phyloP scores from a whole-genome alignment of 2,329 filamentous ascomycete species.

The Talaromyces pinophilus region DNA sequence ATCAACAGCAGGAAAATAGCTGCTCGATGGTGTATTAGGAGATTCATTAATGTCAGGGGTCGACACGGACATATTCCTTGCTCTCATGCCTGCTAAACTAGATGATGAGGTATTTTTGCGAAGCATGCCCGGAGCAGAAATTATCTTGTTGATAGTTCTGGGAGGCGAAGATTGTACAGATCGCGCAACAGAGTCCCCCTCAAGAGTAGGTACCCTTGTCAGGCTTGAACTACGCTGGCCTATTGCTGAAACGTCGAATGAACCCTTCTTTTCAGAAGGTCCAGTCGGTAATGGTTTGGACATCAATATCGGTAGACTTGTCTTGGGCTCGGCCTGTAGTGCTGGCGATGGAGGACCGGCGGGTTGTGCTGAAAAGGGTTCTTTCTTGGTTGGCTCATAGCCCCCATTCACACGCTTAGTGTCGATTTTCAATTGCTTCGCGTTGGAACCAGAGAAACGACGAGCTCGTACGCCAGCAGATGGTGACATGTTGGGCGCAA shows the following conservation, averaged over 20 bases:
- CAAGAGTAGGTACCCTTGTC: slow-evolving; percentile 48
- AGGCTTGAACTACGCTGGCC: slow-evolving; percentile 46
- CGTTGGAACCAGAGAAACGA: slow-evolving; percentile 76
- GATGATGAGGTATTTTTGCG: slow-evolving; percentile 71
- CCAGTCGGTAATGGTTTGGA: slow-evolving; percentile 29
- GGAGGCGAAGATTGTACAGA: slow-evolving; percentile 39
- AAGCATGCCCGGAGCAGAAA: slow-evolving; percentile 48
- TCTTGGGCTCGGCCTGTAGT: slow-evolving; percentile 35
- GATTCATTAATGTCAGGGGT: slow-evolving; percentile 66
- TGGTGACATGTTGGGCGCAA: slow-evolving; percentile 24
- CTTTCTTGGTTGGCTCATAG: slow-evolving; percentile 31
- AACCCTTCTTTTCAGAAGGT: slow-evolving; percentile 33
- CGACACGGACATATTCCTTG: slow-evolving; percentile 70
- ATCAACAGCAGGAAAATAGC: slow-evolving; percentile 60
- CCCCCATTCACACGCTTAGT: slow-evolving; percentile 53
- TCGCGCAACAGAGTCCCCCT: slow-evolving; percentile 40
- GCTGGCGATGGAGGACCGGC: slow-evolving; percentile 31
- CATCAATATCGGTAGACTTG: slow-evolving; percentile 26
- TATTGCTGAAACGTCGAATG: slow-evolving; percentile 39
- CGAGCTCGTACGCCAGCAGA: slow-evolving; percentile 67
- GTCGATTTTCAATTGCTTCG: slow-evolving; percentile 86
- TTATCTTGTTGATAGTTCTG: slow-evolving; percentile 41
- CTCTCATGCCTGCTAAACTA: slow-evolving; percentile 70
- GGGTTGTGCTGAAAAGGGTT: slow-evolving; percentile 31
- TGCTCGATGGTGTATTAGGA: slow-evolving; percentile 72